Evolutionary conservation across 805 yeast species (phyloP), one percentile per base, ranked within the genome.

Genomic region (Isabelozyma pseudorhagii): DNA sequence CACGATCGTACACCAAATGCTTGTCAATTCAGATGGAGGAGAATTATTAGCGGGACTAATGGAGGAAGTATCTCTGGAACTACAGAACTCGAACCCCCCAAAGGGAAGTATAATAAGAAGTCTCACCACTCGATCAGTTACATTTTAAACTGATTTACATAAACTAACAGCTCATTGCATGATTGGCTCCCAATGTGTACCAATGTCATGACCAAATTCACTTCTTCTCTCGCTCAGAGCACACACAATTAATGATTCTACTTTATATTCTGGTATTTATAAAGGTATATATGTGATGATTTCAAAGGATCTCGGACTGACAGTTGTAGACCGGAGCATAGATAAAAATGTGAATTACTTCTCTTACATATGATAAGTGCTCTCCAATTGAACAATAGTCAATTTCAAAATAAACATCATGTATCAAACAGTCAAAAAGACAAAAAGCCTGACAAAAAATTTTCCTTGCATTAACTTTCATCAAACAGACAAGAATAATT

Each of bases 1-100:
- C 78, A 82, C 41, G 85, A 85, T 63, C 73, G 96, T 62, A 89
- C 96, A 2, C 91, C 96, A 38, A 89, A 88, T 62, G 96, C 96
- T 2, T 88, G 96, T 59, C 96, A 88, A 68, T 88, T 88, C 62
- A 80, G 96, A 57, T 89, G 96, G 96, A 79, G 96, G 64, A 69
- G 96, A 54, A 68, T 78, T 15, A 74, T 77, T 29, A 64, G 70
- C 52, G 77, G 78, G 5, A 68, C 61, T 10, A 58, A 60, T 8
- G 56, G 53, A 15, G 48, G 46, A 55, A 60, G 14, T 55, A 17
- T 42, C 9, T 21, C n/a, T 10, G 36, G 36, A 13, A 13, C 36
- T 5, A 13, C 36, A 9, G 36, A 31, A 8, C 36, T 31, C n/a
- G 36, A 31, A 31, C 10, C 5, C 10, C 7, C 13, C 27, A 42